Percentiles rank a stretch among this genome's conserved stretches.
Evolutionary conservation across 192 early-diverging fungal genomes (phyloP).

Genomic region (Gamsiella multidivaricata): DNA sequence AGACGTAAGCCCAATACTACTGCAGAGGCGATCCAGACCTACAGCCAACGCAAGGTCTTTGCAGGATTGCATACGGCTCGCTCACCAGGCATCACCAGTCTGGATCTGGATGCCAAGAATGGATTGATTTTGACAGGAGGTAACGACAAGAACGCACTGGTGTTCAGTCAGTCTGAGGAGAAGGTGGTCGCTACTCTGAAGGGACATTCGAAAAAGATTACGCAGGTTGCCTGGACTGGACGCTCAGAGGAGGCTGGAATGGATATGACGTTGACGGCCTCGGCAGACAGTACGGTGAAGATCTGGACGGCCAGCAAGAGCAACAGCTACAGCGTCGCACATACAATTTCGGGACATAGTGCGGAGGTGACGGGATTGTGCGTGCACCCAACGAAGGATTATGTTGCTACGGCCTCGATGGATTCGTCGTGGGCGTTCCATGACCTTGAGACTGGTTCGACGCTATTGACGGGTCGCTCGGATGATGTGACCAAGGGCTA

Average conservation of each 20-base stretch:
- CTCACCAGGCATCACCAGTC: constrained; percentile 72
- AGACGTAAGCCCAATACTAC: constrained; percentile 82
- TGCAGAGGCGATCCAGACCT: constrained; percentile 75
- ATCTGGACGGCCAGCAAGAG: constrained; percentile 71
- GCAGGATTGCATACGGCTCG: constrained; percentile 79
- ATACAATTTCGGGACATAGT: constrained; percentile 74
- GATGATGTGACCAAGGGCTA: constrained; percentile 67
- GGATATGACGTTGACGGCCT: constrained; percentile 74
- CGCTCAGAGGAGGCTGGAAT: constrained; percentile 58
- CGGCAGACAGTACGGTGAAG: constrained; percentile 86
- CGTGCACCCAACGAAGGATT: constrained; percentile 84
- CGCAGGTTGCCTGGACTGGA: constrained; percentile 73
- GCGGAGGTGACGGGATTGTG: constrained; percentile 79
- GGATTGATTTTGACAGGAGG: constrained; percentile 82
- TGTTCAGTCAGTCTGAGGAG: constrained; percentile 74
- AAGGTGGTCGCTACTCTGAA: constrained; percentile 77
- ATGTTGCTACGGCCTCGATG: constrained; percentile 77
- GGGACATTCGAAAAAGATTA: constrained; percentile 88
- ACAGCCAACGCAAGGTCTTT: constrained; percentile 58
- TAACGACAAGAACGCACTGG: constrained; percentile 78
- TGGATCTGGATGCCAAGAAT: constrained; percentile 68
- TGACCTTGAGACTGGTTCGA: constrained; percentile 72
- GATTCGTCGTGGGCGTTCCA: constrained; percentile 88
- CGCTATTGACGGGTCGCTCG: constrained; percentile 57
- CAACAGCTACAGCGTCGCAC: constrained; percentile 46